Percentiles rank a stretch among this genome's conserved stretches.
phyloP scores from a whole-genome alignment of 805 yeast species.

The Ogataea neopini region DNA sequence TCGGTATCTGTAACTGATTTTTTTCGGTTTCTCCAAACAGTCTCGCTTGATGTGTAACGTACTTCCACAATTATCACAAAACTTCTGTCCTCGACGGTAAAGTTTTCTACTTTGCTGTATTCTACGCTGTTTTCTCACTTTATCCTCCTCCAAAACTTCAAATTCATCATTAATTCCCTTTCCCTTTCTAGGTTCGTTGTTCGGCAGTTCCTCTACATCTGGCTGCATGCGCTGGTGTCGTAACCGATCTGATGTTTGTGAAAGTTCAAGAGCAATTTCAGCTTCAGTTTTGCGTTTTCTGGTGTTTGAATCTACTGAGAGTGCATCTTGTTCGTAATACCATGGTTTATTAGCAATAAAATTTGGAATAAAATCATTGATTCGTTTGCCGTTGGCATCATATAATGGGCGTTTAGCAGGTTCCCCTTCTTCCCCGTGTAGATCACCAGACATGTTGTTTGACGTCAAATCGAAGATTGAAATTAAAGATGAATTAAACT shows the following conservation, averaged over 20 bases:
- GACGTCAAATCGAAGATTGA: too few relatives aligned
- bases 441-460: not conserved
- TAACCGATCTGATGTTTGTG: constrained; percentile 44
- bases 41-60: constrained; percentile 50
- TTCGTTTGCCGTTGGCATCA: constrained; percentile 38
- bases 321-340: constrained; percentile 36
- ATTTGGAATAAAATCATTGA: constrained; percentile 42
- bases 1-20: constrained; percentile 37
- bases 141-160: constrained; percentile 22
- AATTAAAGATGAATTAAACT: too few relatives aligned
- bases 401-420: constrained; percentile 23
- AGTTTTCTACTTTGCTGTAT: not conserved
- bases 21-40: constrained; percentile 59
- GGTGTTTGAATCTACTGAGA: constrained; percentile 29
- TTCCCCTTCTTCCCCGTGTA: constrained; percentile 2
- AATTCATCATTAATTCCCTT: constrained; percentile 54
- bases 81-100: constrained; percentile 30
- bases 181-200: constrained; percentile 56
- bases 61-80: constrained; percentile 63
- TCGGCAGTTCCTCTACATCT: constrained; percentile 40
- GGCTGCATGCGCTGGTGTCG: constrained; percentile 57
- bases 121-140: constrained; percentile 7
- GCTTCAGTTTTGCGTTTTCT: constrained; percentile 31
- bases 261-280: constrained; percentile 20
- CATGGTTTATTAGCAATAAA: constrained; percentile 43